Evolutionary conservation across 2,329 filamentous ascomycete genomes (phyloP).

Genomic region (Paecilomyces sp.): DNA sequence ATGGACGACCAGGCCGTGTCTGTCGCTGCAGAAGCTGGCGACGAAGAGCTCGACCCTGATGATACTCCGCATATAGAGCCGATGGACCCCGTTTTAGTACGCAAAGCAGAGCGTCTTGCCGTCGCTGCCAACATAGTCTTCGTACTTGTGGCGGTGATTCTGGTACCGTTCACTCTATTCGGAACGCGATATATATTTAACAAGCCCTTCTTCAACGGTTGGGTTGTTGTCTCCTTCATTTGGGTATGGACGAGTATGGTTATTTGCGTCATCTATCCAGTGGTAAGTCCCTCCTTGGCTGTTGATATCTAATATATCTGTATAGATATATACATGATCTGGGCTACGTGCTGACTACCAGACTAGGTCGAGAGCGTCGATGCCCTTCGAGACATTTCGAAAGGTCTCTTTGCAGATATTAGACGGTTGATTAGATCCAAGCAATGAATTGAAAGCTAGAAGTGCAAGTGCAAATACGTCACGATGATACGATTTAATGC

Average conservation of each 20-base stretch:
- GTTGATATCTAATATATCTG: background rate
- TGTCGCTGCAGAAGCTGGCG: conserved; percentile 22
- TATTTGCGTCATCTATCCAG: conserved; percentile 34
- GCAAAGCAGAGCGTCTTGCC: conserved; percentile 30
- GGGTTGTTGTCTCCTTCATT: conserved; percentile 34
- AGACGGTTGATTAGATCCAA: conserved; percentile 1
- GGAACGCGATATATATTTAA: conserved; percentile 31
- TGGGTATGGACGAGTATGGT: conserved; percentile 33
- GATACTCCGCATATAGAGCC: conserved; percentile 33
- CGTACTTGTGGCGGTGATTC: conserved; percentile 26
- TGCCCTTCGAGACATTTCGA: conserved; percentile 20
- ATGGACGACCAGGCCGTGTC: background rate
- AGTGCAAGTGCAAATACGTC: too few relatives aligned
- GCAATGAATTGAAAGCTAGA: background rate
- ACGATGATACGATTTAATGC: too few relatives aligned
- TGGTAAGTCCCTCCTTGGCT: conserved; percentile 11
- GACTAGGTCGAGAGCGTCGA: conserved; percentile 23
- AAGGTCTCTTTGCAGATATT: conserved; percentile 12
- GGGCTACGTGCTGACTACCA: background rate
- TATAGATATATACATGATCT: background rate
- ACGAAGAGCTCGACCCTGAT: conserved; percentile 38
- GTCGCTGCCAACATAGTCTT: conserved; percentile 28
- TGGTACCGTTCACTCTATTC: conserved; percentile 35
- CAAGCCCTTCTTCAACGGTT: conserved; percentile 28
- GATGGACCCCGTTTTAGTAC: conserved; percentile 32